These are phyloP conservation scores for Crithidia sp. DNA, from an alignment of 208 protist species.

Conservation along the genomic window DNA sequence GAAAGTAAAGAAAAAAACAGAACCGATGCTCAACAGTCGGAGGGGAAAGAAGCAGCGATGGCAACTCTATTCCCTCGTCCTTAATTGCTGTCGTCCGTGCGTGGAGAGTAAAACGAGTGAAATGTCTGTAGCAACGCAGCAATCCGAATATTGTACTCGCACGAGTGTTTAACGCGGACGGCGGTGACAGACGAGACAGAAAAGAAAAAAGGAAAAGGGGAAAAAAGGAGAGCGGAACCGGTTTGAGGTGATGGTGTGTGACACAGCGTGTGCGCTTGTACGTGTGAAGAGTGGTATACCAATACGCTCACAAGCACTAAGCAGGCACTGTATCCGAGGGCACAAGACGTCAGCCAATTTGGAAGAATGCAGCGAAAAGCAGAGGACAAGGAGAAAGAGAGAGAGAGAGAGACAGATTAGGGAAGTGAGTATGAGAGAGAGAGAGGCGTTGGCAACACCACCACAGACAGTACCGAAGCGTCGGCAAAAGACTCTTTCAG, in stretches of 20 bases:
- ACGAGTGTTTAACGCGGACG: too few species aligned
- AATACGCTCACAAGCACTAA: background rate
- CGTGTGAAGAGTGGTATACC: too few species aligned
- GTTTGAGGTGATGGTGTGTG: too few species aligned
- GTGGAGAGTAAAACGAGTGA: too few species aligned
- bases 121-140: too few species aligned
- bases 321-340: background rate
- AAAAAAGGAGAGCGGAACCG: constrained; percentile 14
- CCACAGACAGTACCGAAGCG: too few species aligned
- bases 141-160: too few species aligned
- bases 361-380: background rate
- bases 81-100: too few species aligned
- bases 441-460: background rate
- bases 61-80: too few species aligned
- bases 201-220: constrained; percentile 3
- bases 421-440: background rate
- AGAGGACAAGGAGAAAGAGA: background rate
- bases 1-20: constrained; percentile 1
- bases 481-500: too few species aligned
- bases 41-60: too few species aligned
- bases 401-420: constrained; percentile 3
- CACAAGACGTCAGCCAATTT: background rate
- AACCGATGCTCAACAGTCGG: background rate
- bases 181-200: background rate
- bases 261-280: too few species aligned